These are phyloP conservation scores for Chaetomium fimeti DNA, from an alignment of 495 filamentous ascomycete species.

Conservation along the genomic window DNA sequence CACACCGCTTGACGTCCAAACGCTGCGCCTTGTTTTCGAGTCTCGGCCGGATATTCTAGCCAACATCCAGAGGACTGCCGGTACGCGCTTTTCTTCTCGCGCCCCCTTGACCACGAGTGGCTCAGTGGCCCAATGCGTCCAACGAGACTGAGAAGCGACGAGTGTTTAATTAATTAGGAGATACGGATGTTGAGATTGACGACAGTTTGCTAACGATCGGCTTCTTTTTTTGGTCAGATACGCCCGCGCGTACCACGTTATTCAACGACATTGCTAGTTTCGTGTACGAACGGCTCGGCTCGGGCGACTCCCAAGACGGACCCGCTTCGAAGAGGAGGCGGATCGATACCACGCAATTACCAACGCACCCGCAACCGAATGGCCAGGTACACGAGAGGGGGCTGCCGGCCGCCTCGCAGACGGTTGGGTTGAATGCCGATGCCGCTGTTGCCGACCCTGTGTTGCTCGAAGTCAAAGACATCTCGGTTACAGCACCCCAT, in stretches of 20 bases:
- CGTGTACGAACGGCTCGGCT: constrained; percentile 43
- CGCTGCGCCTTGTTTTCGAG: constrained; percentile 45
- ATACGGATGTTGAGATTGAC: no score
- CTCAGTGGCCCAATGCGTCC: no score
- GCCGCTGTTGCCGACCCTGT: constrained; percentile 49
- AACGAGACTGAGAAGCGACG: no score
- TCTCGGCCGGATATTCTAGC: constrained; percentile 47
- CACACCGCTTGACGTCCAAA: constrained; percentile 43
- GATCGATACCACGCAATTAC: constrained; percentile 43
- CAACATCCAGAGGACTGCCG: constrained; percentile 46
- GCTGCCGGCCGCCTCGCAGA: constrained; percentile 12
- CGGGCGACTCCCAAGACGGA: constrained; percentile 28
- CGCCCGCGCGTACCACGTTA: constrained; percentile 45
- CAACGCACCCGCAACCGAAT: constrained; percentile 28
- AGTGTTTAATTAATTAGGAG: no score
- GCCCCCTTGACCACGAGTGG: neutral
- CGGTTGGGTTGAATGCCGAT: constrained; percentile 23
- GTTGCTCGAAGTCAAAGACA: constrained; percentile 63
- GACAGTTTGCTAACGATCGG: constrained; percentile 16
- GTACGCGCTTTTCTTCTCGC: constrained; percentile 32
- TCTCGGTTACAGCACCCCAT: constrained; percentile 76
- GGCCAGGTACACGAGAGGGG: constrained; percentile 17
- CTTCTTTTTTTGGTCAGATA: constrained; percentile 35
- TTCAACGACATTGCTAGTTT: constrained; percentile 56
- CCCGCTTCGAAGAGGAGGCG: constrained; percentile 51